These are phyloP conservation scores for Fusarium mundagurra DNA, from an alignment of 2,329 filamentous ascomycete genomes.

Conservation along the genomic window DNA sequence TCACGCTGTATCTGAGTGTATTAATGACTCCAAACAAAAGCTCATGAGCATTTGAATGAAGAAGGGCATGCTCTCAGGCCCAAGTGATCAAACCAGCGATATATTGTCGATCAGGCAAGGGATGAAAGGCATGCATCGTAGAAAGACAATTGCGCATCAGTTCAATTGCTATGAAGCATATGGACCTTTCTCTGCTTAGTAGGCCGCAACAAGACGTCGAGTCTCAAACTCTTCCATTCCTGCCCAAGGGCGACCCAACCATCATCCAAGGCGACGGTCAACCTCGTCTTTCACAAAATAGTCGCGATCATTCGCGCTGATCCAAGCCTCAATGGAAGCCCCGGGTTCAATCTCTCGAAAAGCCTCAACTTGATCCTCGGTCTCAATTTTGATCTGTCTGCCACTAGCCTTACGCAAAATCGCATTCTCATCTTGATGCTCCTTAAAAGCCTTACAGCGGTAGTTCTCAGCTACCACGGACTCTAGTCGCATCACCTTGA, in stretches of 20 bases:
- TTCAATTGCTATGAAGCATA: background rate
- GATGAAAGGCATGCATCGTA: rapidly evolving
- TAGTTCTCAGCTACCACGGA: too few species aligned
- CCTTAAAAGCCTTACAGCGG: background rate
- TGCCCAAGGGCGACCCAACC: background rate
- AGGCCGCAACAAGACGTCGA: background rate
- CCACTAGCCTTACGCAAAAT: background rate
- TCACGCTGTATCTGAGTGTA: background rate
- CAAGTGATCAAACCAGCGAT: background rate
- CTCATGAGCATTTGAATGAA: background rate
- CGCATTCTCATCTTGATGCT: background rate
- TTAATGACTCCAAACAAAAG: rapidly evolving
- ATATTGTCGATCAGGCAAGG: background rate
- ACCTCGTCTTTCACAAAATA: background rate
- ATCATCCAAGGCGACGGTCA: background rate
- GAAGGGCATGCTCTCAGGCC: background rate
- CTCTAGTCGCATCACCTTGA: background rate
- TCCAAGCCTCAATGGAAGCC: too few species aligned
- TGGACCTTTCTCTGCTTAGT: background rate
- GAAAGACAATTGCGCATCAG: background rate
- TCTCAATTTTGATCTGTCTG: background rate
- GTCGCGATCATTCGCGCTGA: background rate
- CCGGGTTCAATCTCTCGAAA: too few species aligned
- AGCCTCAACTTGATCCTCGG: background rate
- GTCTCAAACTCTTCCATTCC: background rate